These are phyloP conservation scores for Populus hybrid DNA, from an alignment of 441 rosid genomes.

Conservation along the genomic window DNA sequence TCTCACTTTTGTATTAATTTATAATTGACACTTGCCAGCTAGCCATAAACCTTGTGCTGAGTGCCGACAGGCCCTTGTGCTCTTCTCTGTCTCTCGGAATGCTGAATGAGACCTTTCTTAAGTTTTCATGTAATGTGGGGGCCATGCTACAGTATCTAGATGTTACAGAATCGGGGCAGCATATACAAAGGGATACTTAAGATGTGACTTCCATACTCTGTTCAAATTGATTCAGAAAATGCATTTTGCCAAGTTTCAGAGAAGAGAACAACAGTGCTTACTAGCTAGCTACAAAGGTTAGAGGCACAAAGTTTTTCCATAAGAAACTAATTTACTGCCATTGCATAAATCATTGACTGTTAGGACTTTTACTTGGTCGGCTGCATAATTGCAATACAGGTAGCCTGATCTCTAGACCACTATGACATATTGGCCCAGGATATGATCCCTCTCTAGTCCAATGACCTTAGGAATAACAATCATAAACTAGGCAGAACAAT, in stretches of 20 bases:
- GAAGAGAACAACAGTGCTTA: background rate
- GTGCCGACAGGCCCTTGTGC: conserved; percentile 4
- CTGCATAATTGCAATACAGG: background rate
- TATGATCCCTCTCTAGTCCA: background rate
- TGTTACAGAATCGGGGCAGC: background rate
- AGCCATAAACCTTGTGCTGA: conserved; percentile 7
- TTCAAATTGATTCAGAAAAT: background rate
- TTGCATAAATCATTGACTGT: background rate
- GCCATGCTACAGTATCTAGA: background rate
- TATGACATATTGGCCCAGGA: background rate
- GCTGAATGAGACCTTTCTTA: background rate
- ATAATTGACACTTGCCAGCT: conserved; percentile 15
- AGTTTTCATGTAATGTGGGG: background rate
- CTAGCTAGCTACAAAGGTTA: background rate
- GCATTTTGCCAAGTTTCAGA: background rate
- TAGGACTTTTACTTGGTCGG: background rate
- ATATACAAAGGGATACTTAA: background rate
- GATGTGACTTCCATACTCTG: background rate
- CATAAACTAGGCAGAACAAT: background rate
- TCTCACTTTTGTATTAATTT: conserved; percentile 1
- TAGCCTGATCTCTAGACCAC: background rate
- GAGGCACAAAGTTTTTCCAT: background rate
- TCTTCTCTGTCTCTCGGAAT: background rate
- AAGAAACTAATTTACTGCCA: background rate
- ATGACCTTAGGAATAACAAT: background rate